Percentiles rank a stretch among this genome's conserved stretches.
Evolutionary conservation across 768 basidiomycete genomes (phyloP).

Genomic region (Cytidiella melzeri): DNA sequence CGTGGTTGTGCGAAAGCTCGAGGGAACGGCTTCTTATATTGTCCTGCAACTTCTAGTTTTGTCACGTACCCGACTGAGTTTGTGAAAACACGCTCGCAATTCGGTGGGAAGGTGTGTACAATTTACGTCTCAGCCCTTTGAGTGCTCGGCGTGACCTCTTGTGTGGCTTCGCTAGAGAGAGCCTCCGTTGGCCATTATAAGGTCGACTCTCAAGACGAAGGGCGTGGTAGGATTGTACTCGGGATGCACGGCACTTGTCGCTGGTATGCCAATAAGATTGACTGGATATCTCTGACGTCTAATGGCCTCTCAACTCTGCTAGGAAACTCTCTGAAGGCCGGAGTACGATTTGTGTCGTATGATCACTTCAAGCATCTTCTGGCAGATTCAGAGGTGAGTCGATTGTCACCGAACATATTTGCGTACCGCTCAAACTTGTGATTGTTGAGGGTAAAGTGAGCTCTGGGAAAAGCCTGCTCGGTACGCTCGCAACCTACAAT

Average conservation of each 20-base stretch:
- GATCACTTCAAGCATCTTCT: slow-evolving; percentile 84
- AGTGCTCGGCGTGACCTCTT: background rate
- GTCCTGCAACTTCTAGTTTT: slow-evolving; percentile 48
- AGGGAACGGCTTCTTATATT: slow-evolving; percentile 23
- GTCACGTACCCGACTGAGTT: slow-evolving; percentile 88
- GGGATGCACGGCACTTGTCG: slow-evolving; percentile 81
- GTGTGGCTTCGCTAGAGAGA: slow-evolving; percentile 54
- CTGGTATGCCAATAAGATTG: slow-evolving; percentile 35
- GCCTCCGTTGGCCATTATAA: slow-evolving; percentile 67
- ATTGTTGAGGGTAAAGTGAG: slow-evolving; percentile 77
- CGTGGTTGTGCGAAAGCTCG: slow-evolving; percentile 25
- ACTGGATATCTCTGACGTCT: background rate
- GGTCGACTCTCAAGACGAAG: slow-evolving; percentile 63
- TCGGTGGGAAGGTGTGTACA: slow-evolving; percentile 61
- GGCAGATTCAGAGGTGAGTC: slow-evolving; percentile 73
- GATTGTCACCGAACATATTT: background rate
- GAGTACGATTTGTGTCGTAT: slow-evolving; percentile 92
- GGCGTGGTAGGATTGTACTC: slow-evolving; percentile 89
- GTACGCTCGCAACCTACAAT: slow-evolving; percentile 34
- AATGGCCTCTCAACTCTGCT: background rate
- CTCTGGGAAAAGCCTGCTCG: slow-evolving; percentile 77
- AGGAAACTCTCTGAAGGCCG: slow-evolving; percentile 88
- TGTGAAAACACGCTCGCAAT: slow-evolving; percentile 92
- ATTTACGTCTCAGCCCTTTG: background rate
- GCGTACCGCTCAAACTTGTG: background rate